Evolutionary conservation across 2,329 filamentous ascomycete species (phyloP).

Genomic region (Exophiala oligosperma): DNA sequence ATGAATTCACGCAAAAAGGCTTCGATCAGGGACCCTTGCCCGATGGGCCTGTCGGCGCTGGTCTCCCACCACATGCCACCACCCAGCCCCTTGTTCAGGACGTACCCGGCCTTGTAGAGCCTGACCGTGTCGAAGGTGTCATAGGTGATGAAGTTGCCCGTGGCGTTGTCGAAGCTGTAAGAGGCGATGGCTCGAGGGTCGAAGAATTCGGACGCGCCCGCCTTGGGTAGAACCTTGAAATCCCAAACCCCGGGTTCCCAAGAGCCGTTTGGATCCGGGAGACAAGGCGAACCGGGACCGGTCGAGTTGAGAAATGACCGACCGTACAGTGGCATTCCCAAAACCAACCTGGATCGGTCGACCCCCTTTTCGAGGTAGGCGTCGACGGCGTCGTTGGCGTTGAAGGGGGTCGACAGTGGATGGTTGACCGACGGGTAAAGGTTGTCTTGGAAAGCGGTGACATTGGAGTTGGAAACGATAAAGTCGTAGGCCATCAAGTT

Average conservation of each 20-base stretch:
- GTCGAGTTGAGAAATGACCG: constrained; percentile 78
- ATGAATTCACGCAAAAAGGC: constrained; percentile 37
- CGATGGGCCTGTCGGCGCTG: constrained; percentile 68
- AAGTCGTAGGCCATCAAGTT: constrained; percentile 90
- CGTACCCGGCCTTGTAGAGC: constrained; percentile 68
- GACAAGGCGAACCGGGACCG: constrained; percentile 69
- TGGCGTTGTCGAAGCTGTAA: constrained; percentile 70
- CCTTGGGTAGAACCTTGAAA: constrained; percentile 77
- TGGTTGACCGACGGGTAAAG: constrained; percentile 61
- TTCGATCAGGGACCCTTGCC: constrained; percentile 64
- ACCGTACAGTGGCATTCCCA: constrained; percentile 92
- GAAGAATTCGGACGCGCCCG: constrained; percentile 62
- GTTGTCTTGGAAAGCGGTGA: constrained; percentile 78
- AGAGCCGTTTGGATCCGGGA: constrained; percentile 72
- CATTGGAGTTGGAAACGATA: constrained; percentile 75
- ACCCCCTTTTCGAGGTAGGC: constrained; percentile 70
- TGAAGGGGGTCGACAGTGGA: constrained; percentile 73
- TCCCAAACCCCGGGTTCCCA: constrained; percentile 88
- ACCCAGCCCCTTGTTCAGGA: constrained; percentile 67
- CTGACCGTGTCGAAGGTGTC: constrained; percentile 67
- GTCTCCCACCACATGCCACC: constrained; percentile 97
- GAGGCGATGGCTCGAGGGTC: constrained; percentile 67
- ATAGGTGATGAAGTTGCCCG: constrained; percentile 73
- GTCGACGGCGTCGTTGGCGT: constrained; percentile 67
- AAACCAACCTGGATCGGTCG: constrained; percentile 68